A percentile compares a stretch with the other conserved stretches of the same genome.
Conservation (phyloP, 257 asterid species). For the Datura wrightii region DNA sequence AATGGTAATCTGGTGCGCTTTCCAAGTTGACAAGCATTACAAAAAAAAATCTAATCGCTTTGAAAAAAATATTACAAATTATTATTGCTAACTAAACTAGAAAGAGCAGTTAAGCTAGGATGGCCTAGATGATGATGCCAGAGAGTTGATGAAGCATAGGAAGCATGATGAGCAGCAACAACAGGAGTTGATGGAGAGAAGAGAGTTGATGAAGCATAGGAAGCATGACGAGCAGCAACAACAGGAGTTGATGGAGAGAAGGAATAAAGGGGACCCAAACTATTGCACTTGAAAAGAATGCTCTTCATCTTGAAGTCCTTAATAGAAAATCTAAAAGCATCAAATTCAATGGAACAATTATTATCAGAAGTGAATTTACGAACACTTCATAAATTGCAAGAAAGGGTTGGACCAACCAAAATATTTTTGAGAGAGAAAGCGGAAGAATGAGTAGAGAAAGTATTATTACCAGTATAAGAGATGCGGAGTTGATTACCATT, state of each 20-base stretch:
- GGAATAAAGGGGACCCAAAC: neutral
- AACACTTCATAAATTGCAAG: neutral
- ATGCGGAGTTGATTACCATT: neutral
- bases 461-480: neutral
- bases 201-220: neutral
- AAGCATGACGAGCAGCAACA: neutral
- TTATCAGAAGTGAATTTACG: neutral
- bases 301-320: neutral
- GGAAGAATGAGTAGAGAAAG: neutral
- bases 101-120: too few species aligned
- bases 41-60: too few species aligned
- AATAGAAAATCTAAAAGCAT: neutral
- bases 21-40: too few species aligned
- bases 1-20: too few species aligned
- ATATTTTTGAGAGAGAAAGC: neutral
- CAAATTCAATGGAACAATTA: neutral
- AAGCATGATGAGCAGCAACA: neutral
- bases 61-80: too few species aligned
- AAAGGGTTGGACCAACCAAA: neutral
- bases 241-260: neutral
- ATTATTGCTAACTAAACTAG: too few species aligned
- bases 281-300: too few species aligned
- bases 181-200: neutral
- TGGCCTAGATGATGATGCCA: too few species aligned
- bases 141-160: neutral